Evolutionary conservation across 306 rosid genomes (phyloP).

Genomic region (Fagus crenata): DNA sequence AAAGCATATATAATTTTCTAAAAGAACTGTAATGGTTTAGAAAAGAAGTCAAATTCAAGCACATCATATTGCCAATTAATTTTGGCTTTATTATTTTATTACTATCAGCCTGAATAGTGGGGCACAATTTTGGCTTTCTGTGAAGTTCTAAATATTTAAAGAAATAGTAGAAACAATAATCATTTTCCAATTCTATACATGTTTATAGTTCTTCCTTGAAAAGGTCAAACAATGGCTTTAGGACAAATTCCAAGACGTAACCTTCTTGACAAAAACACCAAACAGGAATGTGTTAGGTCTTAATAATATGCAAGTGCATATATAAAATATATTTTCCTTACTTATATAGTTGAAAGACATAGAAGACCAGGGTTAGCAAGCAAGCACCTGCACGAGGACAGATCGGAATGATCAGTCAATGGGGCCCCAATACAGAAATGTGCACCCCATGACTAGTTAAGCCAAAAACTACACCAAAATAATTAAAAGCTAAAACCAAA

Average conservation of each 20-base stretch:
- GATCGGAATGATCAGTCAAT: slow-evolving; percentile 14
- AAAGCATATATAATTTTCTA: not conserved
- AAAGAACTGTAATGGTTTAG: slow-evolving; percentile 5
- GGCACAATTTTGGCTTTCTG: too few relatives aligned
- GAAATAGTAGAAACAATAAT: too few relatives aligned
- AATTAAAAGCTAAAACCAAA: not conserved
- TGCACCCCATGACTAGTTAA: not conserved
- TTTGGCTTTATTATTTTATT: too few relatives aligned
- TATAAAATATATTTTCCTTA: not conserved
- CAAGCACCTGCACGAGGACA: slow-evolving; percentile 5
- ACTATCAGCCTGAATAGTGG: too few relatives aligned
- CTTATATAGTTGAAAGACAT: slow-evolving; percentile 1
- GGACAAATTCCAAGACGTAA: too few relatives aligned
- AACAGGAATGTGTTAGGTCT: too few relatives aligned
- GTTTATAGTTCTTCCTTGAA: too few relatives aligned
- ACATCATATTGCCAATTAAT: too few relatives aligned
- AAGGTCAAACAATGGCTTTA: too few relatives aligned
- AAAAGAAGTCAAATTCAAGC: slow-evolving; percentile 33
- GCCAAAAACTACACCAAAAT: not conserved
- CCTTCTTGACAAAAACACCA: too few relatives aligned
- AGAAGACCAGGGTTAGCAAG: slow-evolving; percentile 10
- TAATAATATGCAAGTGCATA: not conserved
- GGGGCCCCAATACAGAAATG: not conserved
- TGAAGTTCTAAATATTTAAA: too few relatives aligned
- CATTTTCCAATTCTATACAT: too few relatives aligned